Evolutionary conservation across 2,329 filamentous ascomycete species (phyloP), one percentile per base, ranked within the genome.

Genomic region (Monosporascus sp.): DNA sequence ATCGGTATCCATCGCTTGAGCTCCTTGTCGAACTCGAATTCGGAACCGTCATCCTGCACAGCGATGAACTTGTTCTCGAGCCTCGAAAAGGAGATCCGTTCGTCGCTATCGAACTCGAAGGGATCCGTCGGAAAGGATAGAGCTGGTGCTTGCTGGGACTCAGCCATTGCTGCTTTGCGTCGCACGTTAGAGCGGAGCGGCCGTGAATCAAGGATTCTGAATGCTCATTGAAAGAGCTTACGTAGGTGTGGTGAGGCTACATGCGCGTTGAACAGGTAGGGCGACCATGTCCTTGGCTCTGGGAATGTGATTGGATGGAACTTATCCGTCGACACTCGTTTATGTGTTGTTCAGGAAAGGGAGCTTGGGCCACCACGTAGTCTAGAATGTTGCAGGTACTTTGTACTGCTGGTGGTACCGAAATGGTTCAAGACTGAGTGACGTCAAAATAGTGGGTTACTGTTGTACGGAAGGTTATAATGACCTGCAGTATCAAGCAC

Each of bases 51-150:
- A 47, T 91, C 89, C 53, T 89, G 87, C 56, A 96, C 91, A 7
- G 94, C 83, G 50, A 94, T 82, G 73, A 87, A 93, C 67, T 90
- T 93, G 65, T 84, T 79, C 70, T 93, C 87, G 56, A 90, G 77
- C 67, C 83, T 88, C n/a, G 89, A 93, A 73, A 87, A 96, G 6
- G 90, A 93, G 65, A 96, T 89, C 61, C 92, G 88, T 27, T 89
- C 81, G 67, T 96, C 91, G 54, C 74, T 74, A 63, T 87, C 85
- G 67, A 96, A 95, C 47, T 88, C 80, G 52, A 81, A 78, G 15
- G 81, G 78, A 53, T 89, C 75, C 18, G 75, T 82, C 22, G 83
- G 82, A 52, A 85, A 83, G 1, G 64, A 58, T 39, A 67, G 58
- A 46, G 59, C 60, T 8, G 63, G 58, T 3, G 60, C 53, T 37